phyloP scores from a whole-genome alignment of 2,329 filamentous ascomycete species.

The Nemania bipapillata region DNA sequence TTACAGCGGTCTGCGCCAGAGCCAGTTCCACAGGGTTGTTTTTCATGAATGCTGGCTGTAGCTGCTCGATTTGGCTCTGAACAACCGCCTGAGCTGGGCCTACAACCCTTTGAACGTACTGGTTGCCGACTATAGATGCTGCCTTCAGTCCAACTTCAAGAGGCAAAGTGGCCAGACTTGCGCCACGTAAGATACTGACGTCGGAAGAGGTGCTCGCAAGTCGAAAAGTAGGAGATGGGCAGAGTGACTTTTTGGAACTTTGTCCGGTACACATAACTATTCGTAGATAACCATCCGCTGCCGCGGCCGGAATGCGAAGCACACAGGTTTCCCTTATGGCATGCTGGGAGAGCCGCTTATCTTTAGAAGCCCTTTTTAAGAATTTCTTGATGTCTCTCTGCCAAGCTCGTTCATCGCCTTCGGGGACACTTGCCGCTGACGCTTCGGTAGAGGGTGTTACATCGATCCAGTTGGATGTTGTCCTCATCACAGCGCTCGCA shows the following conservation, averaged over 20 bases:
- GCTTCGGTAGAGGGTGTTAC: constrained; percentile 69
- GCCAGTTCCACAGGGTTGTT: constrained; percentile 58
- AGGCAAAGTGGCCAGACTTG: constrained; percentile 72
- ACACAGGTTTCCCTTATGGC: constrained; percentile 70
- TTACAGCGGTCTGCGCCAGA: constrained; percentile 52
- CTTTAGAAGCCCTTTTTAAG: constrained; percentile 63
- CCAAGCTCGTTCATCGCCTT: constrained; percentile 71
- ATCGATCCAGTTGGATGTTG: constrained; percentile 71
- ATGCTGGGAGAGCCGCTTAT: constrained; percentile 61
- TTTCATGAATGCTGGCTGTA: constrained; percentile 50
- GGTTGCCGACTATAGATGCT: constrained; percentile 61
- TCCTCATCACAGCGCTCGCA: constrained; percentile 70
- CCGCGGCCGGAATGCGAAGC: constrained; percentile 70
- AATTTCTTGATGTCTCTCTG: constrained; percentile 75
- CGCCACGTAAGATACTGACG: constrained; percentile 70
- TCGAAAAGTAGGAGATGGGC: constrained; percentile 74
- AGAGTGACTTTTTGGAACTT: constrained; percentile 62
- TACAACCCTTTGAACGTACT: constrained; percentile 58
- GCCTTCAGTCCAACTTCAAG: constrained; percentile 72
- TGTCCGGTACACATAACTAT: constrained; percentile 68
- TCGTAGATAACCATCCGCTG: constrained; percentile 74
- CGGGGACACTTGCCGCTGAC: constrained; percentile 60
- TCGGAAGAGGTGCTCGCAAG: constrained; percentile 73
- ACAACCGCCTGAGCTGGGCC: constrained; percentile 58
- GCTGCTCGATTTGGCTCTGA: constrained; percentile 52